A percentile compares a stretch with the other conserved stretches of the same genome.
phyloP scores from a whole-genome alignment of 495 filamentous ascomycete species.

The Talaromyces thailandensis region DNA sequence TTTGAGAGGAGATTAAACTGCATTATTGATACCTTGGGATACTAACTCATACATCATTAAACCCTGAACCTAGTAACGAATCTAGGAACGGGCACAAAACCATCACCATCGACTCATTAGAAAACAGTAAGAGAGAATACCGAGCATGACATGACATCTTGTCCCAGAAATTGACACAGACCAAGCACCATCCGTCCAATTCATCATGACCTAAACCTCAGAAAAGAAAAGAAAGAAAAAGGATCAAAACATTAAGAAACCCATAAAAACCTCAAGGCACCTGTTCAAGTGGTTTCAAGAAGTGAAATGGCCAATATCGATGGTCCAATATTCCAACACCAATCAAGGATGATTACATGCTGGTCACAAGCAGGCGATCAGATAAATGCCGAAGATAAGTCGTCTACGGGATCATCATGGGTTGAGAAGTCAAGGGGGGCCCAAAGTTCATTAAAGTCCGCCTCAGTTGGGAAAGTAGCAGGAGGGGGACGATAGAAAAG shows the following conservation, averaged over 20 bases:
- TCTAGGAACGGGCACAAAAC: neutral
- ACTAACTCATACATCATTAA: neutral
- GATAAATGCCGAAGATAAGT: conserved; percentile 4
- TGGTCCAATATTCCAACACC: neutral
- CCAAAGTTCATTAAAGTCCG: neutral
- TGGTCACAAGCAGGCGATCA: neutral
- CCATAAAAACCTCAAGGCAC: neutral
- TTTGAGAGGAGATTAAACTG: neutral
- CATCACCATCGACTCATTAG: neutral
- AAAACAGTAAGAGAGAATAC: neutral
- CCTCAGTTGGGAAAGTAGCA: neutral
- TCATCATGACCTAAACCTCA: neutral
- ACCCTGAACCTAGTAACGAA: neutral
- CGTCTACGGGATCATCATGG: neutral
- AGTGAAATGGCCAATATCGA: neutral
- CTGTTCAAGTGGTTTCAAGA: neutral
- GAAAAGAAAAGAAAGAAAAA: neutral
- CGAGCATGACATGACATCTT: neutral
- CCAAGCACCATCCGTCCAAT: neutral
- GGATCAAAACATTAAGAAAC: neutral
- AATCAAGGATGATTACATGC: neutral
- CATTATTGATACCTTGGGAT: neutral
- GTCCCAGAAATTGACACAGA: neutral
- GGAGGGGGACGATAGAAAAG: neutral
- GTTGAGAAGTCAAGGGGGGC: neutral